Evolutionary conservation across 495 filamentous ascomycete genomes (phyloP), one percentile per base, ranked within the genome.

Genomic region (Penicillium pulvis): DNA sequence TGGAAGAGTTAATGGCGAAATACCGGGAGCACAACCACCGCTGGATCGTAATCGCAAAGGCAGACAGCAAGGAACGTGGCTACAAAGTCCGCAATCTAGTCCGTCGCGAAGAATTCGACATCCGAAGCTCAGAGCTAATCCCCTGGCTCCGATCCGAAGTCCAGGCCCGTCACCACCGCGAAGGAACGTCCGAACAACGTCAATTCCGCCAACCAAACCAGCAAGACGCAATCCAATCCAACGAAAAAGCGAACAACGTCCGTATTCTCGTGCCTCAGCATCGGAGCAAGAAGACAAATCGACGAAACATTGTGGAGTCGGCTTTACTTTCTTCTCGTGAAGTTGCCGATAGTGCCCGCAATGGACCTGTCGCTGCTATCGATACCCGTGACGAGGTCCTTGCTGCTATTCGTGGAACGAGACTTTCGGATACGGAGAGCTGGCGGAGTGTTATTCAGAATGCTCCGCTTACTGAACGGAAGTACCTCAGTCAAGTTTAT

Each of bases 361-460:
- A 87, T 56, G 89, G 88, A 12, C 92, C 92, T 1, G 88, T 97
- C 63, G 85, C 86, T 9, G 94, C 93, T 17, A 87, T 98, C 50
- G 94, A 98, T 71, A 90, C 88, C 1, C 87, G 87, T 45, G 93
- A 97, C 76, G 84, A 87, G 10, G 80, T 96, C n/a, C 81, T 98
- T 46, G 89, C 95, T 31, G 75, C 86, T 36, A 90, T 98, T 42
- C 80, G 83, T 16, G 80, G 84, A 19, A 94, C 92, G 12, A 77
- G 85, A 19, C 81, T 97, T 10, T 86, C 84, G 1, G 93, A 97
- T 61, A 73, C 87, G 16, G 94, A 98, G 61, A 89, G 86, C 62
- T 98, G 94, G 94, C 85, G 89, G 26, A 80, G 77, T 47, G 86
- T 91, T 16, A 90, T 93, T 56, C 92, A 97, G 67, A 84, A 79